Evolutionary conservation across 1,284 basidiomycete species (phyloP).

Genomic region (Cryptococcus sp.): DNA sequence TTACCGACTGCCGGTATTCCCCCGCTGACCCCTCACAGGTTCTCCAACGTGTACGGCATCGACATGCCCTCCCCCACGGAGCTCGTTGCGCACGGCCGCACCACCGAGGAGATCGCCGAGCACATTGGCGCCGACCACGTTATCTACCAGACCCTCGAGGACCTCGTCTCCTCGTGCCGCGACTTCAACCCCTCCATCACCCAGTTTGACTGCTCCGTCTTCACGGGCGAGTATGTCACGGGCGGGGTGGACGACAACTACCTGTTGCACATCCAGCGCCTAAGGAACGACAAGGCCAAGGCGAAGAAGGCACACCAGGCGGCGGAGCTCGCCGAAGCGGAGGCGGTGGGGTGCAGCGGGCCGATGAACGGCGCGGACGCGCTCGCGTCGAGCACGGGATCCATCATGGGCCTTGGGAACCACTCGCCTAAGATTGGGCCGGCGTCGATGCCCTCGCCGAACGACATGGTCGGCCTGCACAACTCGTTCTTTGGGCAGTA

Average conservation of each 20-base stretch:
- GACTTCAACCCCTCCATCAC: constrained; percentile 78
- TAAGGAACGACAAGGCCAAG: constrained; percentile 84
- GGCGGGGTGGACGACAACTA: constrained; percentile 90
- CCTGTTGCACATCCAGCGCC: constrained; percentile 67
- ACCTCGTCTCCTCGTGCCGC: constrained; percentile 82
- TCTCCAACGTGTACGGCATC: constrained; percentile 97
- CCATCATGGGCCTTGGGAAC: constrained; percentile 48
- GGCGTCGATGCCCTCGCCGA: constrained; percentile 33
- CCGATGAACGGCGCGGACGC: constrained; percentile 50
- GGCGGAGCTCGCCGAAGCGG: constrained; percentile 31
- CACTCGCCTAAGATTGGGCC: constrained; percentile 49
- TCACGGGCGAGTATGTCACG: constrained; percentile 94
- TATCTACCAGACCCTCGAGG: constrained; percentile 93
- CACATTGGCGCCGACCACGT: constrained; percentile 94
- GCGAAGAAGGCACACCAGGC: constrained; percentile 42
- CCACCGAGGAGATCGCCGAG: constrained; percentile 69
- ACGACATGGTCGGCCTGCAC: constrained; percentile 50
- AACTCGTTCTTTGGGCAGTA: constrained; percentile 48
- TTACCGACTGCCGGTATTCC: not conserved
- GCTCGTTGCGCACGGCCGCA: constrained; percentile 84
- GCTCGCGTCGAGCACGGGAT: constrained; percentile 34
- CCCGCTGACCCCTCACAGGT: constrained; percentile 54
- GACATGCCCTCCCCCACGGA: constrained; percentile 97
- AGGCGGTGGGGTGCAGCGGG: constrained; percentile 40
- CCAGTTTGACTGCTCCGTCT: constrained; percentile 94